Conservation (phyloP, 2,329 filamentous ascomycete species). For the Ophiobolus disseminans region DNA sequence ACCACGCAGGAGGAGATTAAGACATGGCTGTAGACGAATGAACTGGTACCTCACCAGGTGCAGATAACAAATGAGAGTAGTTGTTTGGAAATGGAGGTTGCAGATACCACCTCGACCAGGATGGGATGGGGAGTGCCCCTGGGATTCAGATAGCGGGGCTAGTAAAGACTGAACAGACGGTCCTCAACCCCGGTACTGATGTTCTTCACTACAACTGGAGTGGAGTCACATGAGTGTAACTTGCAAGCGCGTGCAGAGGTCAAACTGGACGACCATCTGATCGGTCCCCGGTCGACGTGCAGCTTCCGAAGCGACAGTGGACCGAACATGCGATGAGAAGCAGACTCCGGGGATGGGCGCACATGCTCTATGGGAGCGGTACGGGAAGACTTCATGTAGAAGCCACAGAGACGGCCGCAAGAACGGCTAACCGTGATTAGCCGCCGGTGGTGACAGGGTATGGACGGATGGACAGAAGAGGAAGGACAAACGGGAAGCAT, state of each 20-base stretch:
- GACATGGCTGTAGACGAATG: slow-evolving; percentile 1
- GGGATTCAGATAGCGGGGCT: slow-evolving; percentile 1
- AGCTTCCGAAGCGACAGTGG: slow-evolving; percentile 15
- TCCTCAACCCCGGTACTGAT: slow-evolving; percentile 19
- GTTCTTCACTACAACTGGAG: slow-evolving; percentile 7
- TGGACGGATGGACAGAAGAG: background rate
- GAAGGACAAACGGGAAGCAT: background rate
- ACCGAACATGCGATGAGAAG: too few relatives aligned
- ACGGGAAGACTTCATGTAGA: background rate
- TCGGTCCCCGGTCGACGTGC: slow-evolving; percentile 7
- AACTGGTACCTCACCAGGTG: slow-evolving; percentile 1
- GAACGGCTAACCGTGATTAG: slow-evolving; percentile 5
- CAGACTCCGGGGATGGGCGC: background rate
- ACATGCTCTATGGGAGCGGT: background rate
- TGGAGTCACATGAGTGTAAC: slow-evolving; percentile 29
- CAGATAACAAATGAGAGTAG: slow-evolving; percentile 13
- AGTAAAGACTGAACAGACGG: slow-evolving; percentile 12
- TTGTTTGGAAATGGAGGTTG: slow-evolving; percentile 20
- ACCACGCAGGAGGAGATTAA: slow-evolving; percentile 4
- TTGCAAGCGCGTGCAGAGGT: slow-evolving; percentile 27
- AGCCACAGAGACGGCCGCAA: background rate
- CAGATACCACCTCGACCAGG: slow-evolving; percentile 40
- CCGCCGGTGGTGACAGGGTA: background rate
- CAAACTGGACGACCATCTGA: slow-evolving; percentile 32
- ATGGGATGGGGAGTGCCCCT: slow-evolving; percentile 14